Evolutionary conservation across 768 basidiomycete species (phyloP), one percentile per base, ranked within the genome.

Genomic region (Boletus bicolor): DNA sequence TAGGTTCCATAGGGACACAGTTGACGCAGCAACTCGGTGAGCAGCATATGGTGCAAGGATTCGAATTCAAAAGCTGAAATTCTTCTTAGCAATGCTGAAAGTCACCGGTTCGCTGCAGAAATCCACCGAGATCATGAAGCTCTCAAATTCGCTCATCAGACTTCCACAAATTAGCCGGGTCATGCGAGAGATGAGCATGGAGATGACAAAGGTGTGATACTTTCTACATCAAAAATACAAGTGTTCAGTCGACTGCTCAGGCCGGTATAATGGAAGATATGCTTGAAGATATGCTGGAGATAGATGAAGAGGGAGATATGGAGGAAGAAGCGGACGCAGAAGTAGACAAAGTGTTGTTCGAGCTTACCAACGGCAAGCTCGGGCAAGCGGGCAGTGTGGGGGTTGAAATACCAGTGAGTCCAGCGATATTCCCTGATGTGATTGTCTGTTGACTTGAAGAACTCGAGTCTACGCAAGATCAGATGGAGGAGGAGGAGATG

Each of bases 141-240:
- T 95, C 41, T 95, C 94, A n/a, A 98, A 96, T 74, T 76, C 87
- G 28, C 80, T 98, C 45, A 77, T 98, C 61, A 94, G 86, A 65
- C 79, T 99, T 15, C 97, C 97, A 17, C 93, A 98, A 70, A 84
- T 98, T 46, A 89, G 87, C 72, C 87, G 85, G 59, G 82, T 84
- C 1, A 99, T 99, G 97, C 83, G 93, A 36, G 90, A 97, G 67
- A 95, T 99, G 93, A 93, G 89, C 64, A 93, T 95, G 88, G 97
- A 99, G 73, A 98, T 98, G 97, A 98, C 91, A 58, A 98, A 98
- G 83, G 96, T 89, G 61, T 39, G 77, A 51, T 38, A 12, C 9
- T 39, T 46, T 46, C n/a, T 44, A n/a, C 36, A 17, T 48, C 39
- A 11, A 44, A 34, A 9, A 35, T 36, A 38, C 30, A 36, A 19